Conservation (phyloP, 495 filamentous ascomycete genomes). For the Hamigera avellanea region DNA sequence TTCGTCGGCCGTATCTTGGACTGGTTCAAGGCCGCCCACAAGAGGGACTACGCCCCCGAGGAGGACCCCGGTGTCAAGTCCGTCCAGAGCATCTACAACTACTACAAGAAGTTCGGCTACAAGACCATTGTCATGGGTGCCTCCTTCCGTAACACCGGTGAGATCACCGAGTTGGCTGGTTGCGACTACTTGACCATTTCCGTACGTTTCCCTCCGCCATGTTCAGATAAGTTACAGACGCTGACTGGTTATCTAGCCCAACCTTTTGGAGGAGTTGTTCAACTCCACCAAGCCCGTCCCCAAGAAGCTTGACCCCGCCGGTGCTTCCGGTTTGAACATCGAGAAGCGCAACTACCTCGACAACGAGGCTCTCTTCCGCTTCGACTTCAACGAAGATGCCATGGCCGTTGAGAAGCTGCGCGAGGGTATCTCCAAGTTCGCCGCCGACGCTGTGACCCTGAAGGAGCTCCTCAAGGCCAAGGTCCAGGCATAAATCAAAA, state of each 20-base stretch:
- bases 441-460: constrained; percentile 85
- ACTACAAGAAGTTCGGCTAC: constrained; percentile 99
- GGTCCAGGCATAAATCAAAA: constrained; percentile 43
- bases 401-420: constrained; percentile 99
- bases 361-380: constrained; percentile 86
- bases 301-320: constrained; percentile 76
- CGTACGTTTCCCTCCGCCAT: constrained; percentile 39
- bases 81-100: constrained; percentile 96
- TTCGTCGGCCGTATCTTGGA: constrained; percentile 99
- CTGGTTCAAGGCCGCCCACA: constrained; percentile 95
- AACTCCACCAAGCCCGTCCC: constrained; percentile 69
- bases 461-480: constrained; percentile 86
- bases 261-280: constrained; percentile 85
- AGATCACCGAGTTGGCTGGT: constrained; percentile 95
- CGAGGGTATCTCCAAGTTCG: constrained; percentile 98
- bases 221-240: neutral
- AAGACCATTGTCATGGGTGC: constrained; percentile 99
- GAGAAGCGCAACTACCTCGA: constrained; percentile 84
- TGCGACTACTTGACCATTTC: constrained; percentile 99
- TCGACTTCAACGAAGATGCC: constrained; percentile 97
- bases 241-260: constrained; percentile 46
- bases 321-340: constrained; percentile 58
- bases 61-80: constrained; percentile 97
- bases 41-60: constrained; percentile 77
- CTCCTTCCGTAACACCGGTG: constrained; percentile 88